Evolutionary conservation across 495 filamentous ascomycete genomes (phyloP).

Genomic region (Gamarada debralockiae): DNA sequence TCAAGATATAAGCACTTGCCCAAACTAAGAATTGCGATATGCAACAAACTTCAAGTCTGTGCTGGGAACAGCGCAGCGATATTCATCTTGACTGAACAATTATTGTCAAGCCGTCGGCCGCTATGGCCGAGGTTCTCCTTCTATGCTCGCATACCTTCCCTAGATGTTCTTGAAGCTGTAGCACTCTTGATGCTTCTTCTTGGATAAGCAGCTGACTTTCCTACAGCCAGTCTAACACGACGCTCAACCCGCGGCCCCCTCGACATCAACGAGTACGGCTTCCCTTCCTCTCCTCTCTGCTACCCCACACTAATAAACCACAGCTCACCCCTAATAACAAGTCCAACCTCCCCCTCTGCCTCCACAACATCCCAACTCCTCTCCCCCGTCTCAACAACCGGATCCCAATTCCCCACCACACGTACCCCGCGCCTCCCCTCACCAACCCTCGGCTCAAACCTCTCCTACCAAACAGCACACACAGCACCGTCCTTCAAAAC

Average conservation of each 20-base stretch:
- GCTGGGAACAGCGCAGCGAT: too few relatives aligned
- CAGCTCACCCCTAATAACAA: constrained; percentile 8
- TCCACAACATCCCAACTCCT: constrained; percentile 4
- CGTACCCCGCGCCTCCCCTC: constrained; percentile 21
- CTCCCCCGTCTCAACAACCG: constrained; percentile 14
- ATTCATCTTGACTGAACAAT: too few relatives aligned
- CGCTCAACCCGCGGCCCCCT: constrained; percentile 3
- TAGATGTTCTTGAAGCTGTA: too few relatives aligned
- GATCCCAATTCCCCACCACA: constrained; percentile 8
- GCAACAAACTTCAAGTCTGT: background rate
- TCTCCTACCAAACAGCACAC: constrained; percentile 10
- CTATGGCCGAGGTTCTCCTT: too few relatives aligned
- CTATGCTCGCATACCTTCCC: too few relatives aligned
- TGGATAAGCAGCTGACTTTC: too few relatives aligned
- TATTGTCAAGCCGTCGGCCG: too few relatives aligned
- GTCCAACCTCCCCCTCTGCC: constrained; percentile 18
- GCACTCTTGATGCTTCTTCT: too few relatives aligned
- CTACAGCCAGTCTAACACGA: background rate
- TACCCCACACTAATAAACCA: background rate
- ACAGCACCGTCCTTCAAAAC: background rate
- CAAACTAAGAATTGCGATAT: background rate
- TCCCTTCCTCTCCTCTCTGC: background rate
- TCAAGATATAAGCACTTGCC: too few relatives aligned
- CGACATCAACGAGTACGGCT: background rate
- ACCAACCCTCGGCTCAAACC: constrained; percentile 21